A percentile compares a stretch with the other conserved stretches of the same genome.
Conservation (phyloP, 306 rosid species). For the Alnus glutinosa region DNA sequence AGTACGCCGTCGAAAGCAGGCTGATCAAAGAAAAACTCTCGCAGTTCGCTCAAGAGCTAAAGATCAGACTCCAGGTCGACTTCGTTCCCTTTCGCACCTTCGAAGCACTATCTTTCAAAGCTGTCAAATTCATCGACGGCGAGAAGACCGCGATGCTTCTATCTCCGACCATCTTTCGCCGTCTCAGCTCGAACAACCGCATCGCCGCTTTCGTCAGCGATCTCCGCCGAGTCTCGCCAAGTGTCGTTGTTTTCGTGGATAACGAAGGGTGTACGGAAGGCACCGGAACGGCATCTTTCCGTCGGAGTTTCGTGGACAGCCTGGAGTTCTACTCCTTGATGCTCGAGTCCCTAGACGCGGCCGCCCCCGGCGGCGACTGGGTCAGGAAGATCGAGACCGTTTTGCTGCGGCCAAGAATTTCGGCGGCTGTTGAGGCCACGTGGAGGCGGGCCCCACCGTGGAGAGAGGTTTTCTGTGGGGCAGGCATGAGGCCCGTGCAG, state of each 20-base stretch:
- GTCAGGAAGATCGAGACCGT: slow-evolving; percentile 60
- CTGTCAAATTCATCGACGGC: slow-evolving; percentile 62
- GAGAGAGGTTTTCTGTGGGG: slow-evolving; percentile 67
- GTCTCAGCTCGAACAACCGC: slow-evolving; percentile 38
- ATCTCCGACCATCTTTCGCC: slow-evolving; percentile 67
- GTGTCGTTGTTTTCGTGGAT: slow-evolving; percentile 70
- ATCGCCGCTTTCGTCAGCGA: slow-evolving; percentile 45
- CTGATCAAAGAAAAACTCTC: slow-evolving; percentile 58
- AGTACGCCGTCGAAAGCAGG: slow-evolving; percentile 57
- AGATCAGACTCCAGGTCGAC: slow-evolving; percentile 63
- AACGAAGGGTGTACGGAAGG: slow-evolving; percentile 61
- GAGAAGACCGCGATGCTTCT: slow-evolving; percentile 69
- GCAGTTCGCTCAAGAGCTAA: slow-evolving; percentile 76
- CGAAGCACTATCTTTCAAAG: slow-evolving; percentile 59
- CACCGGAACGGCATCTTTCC: slow-evolving; percentile 49
- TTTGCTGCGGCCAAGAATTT: slow-evolving; percentile 56
- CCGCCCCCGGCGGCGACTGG: slow-evolving; percentile 54
- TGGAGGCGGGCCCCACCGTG: slow-evolving; percentile 47
- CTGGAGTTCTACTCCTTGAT: slow-evolving; percentile 68
- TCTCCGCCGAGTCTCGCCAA: slow-evolving; percentile 54
- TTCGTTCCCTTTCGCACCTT: slow-evolving; percentile 53
- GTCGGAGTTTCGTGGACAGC: slow-evolving; percentile 54
- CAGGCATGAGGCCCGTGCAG: slow-evolving; percentile 78
- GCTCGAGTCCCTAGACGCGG: slow-evolving; percentile 76
- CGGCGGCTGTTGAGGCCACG: slow-evolving; percentile 61